Evolutionary conservation across 495 filamentous ascomycete genomes (phyloP).

Genomic region (Neurospora sp.): DNA sequence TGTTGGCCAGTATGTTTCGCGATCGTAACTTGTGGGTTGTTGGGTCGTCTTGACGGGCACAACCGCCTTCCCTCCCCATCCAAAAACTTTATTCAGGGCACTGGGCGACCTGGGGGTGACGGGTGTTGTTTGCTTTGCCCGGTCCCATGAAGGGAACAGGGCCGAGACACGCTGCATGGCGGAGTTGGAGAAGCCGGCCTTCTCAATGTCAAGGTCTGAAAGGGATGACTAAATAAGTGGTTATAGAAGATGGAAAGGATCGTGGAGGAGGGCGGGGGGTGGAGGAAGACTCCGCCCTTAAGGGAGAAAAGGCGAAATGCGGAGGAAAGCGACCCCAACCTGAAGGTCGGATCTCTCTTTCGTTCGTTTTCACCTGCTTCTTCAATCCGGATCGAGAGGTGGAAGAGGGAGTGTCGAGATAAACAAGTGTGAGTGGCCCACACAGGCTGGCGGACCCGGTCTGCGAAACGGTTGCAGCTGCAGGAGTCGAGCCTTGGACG

Average conservation of each 20-base stretch:
- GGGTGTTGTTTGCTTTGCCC: slow-evolving; percentile 23
- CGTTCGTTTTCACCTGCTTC: not conserved
- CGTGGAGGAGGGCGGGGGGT: not conserved
- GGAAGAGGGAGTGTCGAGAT: not conserved
- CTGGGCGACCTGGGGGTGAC: slow-evolving; percentile 14
- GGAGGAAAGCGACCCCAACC: slow-evolving; percentile 4
- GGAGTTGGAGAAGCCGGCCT: slow-evolving; percentile 8
- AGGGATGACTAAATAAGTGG: not conserved
- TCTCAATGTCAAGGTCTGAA: not conserved
- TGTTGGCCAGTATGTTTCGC: slow-evolving; percentile 72
- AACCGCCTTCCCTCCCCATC: slow-evolving; percentile 36
- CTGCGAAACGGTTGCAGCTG: not conserved
- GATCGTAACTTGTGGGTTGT: slow-evolving; percentile 39
- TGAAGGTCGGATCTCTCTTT: slow-evolving; percentile 1
- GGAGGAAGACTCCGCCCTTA: slow-evolving; percentile 1
- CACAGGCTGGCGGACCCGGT: not conserved
- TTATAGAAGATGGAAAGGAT: not conserved
- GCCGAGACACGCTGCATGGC: slow-evolving; percentile 43
- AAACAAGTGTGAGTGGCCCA: not conserved
- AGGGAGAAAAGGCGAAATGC: not conserved
- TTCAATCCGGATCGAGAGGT: not conserved
- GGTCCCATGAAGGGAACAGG: slow-evolving; percentile 41
- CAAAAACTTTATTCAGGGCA: slow-evolving; percentile 33
- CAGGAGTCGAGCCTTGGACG: not conserved
- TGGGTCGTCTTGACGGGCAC: slow-evolving; percentile 27